Conservation (phyloP, 371 early-diverging fungal species). For the Mucor irregularis region DNA sequence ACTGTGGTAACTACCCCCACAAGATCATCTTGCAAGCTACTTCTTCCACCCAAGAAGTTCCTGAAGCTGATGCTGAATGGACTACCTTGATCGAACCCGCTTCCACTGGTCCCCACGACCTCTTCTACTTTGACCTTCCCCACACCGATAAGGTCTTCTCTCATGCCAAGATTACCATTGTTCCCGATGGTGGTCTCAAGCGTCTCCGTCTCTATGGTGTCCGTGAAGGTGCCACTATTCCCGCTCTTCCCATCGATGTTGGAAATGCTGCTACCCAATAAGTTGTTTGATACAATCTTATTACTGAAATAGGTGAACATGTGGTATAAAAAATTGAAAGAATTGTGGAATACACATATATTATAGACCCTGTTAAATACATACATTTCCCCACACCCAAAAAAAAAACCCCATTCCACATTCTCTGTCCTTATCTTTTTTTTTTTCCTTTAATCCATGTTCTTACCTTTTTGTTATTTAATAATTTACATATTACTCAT, state of each 20-base stretch:
- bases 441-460: too few relatives aligned
- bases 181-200: constrained; percentile 81
- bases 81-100: constrained; percentile 38
- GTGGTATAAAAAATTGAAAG: too few relatives aligned
- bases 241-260: constrained; percentile 37
- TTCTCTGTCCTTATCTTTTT: too few relatives aligned
- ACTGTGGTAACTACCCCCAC: constrained; percentile 88
- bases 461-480: too few relatives aligned
- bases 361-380: too few relatives aligned
- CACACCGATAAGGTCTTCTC: constrained; percentile 55
- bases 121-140: constrained; percentile 71
- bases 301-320: too few relatives aligned
- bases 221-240: constrained; percentile 36
- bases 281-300: too few relatives aligned
- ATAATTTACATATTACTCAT: too few relatives aligned
- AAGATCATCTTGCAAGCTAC: constrained; percentile 63
- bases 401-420: too few relatives aligned
- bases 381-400: too few relatives aligned
- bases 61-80: constrained; percentile 53
- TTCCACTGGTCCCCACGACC: constrained; percentile 59
- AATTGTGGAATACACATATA: not conserved
- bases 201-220: constrained; percentile 64
- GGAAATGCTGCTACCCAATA: constrained; percentile 15
- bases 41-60: constrained; percentile 40
- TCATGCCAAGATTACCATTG: constrained; percentile 66